Evolutionary conservation across 1,284 basidiomycete species (phyloP).

Genomic region (Paramarasmius palmivorus): DNA sequence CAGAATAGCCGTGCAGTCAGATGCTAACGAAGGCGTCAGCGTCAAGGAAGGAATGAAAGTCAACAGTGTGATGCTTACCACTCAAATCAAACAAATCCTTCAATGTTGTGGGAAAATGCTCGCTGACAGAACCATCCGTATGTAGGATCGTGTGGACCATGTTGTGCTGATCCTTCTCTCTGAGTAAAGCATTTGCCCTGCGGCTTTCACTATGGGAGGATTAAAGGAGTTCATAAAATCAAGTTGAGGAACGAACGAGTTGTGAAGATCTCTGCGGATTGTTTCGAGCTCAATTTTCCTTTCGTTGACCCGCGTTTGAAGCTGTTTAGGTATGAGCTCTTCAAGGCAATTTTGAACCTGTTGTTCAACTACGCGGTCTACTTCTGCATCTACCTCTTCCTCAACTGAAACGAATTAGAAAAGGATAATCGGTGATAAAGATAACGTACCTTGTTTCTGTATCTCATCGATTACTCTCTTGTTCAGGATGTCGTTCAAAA

Average conservation of each 20-base stretch:
- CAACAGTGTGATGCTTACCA: conserved; percentile 32
- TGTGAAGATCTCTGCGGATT: conserved; percentile 50
- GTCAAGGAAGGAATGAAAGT: not conserved
- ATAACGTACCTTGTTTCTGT: conserved; percentile 40
- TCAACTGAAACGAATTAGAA: conserved; percentile 35
- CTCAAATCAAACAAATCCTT: conserved; percentile 44
- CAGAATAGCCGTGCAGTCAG: conserved; percentile 36
- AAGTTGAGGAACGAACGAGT: conserved; percentile 43
- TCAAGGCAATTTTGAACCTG: conserved; percentile 46
- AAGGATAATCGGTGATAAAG: not conserved
- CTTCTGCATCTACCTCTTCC: conserved; percentile 41
- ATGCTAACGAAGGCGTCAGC: conserved; percentile 29
- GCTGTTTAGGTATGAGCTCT: conserved; percentile 41
- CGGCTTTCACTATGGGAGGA: conserved; percentile 46
- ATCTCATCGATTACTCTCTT: conserved; percentile 44
- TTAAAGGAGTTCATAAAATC: not conserved
- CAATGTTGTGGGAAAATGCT: conserved; percentile 46
- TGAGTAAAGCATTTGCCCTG: conserved; percentile 47
- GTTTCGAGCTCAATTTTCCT: conserved; percentile 49
- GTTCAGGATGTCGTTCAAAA: conserved; percentile 46
- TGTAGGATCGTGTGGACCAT: conserved; percentile 46
- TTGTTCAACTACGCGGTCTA: conserved; percentile 47
- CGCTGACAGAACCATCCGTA: conserved; percentile 42
- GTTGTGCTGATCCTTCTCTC: conserved; percentile 38
- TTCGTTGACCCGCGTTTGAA: conserved; percentile 47